Conservation (phyloP, 371 early-diverging fungal species). For the Encephalitozoon hellem region DNA sequence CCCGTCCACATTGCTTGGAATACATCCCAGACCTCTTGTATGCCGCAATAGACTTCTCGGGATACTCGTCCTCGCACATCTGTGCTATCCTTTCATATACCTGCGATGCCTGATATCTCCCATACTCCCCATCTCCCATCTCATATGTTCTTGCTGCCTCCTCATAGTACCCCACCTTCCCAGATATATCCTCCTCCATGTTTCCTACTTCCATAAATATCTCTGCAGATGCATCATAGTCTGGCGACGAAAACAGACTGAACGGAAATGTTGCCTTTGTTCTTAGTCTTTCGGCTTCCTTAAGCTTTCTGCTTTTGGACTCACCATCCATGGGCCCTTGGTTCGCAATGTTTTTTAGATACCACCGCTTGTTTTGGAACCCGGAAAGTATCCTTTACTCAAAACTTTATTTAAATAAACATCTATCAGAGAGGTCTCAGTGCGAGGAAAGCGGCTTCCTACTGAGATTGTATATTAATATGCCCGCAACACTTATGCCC, state of each 20-base stretch:
- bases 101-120: slow-evolving; percentile 14
- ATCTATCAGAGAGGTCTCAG: not conserved
- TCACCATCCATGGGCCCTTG: slow-evolving; percentile 11
- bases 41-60: not conserved
- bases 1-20: slow-evolving; percentile 4
- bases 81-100: slow-evolving; percentile 29
- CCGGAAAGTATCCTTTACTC: not conserved
- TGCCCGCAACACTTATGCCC: slow-evolving; percentile 53
- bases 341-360: not conserved
- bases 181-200: not conserved
- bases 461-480: slow-evolving; percentile 46
- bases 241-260: slow-evolving; percentile 5
- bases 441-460: not conserved
- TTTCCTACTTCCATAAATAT: slow-evolving; percentile 14
- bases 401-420: not conserved
- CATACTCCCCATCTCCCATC: slow-evolving; percentile 29
- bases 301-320: slow-evolving; percentile 7
- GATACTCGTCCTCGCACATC: not conserved
- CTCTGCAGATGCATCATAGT: slow-evolving; percentile 26
- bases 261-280: not conserved
- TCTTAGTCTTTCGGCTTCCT: slow-evolving; percentile 22
- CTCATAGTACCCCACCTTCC: slow-evolving; percentile 10
- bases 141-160: slow-evolving; percentile 32
- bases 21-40: not conserved
- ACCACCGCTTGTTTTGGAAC: not conserved